Evolutionary conservation across 306 rosid species (phyloP).

Genomic region (Castanea sativa): DNA sequence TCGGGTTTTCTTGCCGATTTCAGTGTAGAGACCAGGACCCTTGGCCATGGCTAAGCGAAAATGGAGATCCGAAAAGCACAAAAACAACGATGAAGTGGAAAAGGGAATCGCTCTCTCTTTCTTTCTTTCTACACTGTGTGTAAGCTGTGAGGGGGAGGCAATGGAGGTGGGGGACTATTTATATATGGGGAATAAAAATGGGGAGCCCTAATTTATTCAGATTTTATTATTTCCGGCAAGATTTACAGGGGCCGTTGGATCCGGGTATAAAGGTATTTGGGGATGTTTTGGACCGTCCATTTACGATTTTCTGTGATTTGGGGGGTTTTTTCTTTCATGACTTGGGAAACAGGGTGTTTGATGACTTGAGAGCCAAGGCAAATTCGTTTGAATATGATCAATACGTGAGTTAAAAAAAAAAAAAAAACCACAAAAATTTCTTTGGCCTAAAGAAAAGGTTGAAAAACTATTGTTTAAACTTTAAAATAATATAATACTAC

Average conservation of each 20-base stretch:
- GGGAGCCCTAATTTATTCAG: constrained; percentile 40
- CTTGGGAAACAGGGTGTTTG: not conserved
- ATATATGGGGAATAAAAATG: not conserved
- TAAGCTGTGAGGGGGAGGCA: not conserved
- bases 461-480: too few species aligned
- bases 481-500: too few species aligned
- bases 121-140: too few species aligned
- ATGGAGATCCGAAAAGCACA: constrained; percentile 22
- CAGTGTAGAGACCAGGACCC: constrained; percentile 96
- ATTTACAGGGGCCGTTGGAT: constrained; percentile 37
- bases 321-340: not conserved
- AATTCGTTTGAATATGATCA: not conserved
- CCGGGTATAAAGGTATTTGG: not conserved
- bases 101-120: not conserved
- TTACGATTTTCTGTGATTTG: not conserved
- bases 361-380: not conserved
- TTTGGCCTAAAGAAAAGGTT: too few species aligned
- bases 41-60: constrained; percentile 55
- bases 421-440: too few species aligned
- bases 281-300: constrained; percentile 19
- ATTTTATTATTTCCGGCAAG: not conserved
- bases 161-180: constrained; percentile 6
- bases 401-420: not conserved
- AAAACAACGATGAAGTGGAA: not conserved
- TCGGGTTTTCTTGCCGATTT: constrained; percentile 87